Base-by-base conservation (phyloP, 2,329 filamentous ascomycete genomes). In the Apiospora marii region DNA sequence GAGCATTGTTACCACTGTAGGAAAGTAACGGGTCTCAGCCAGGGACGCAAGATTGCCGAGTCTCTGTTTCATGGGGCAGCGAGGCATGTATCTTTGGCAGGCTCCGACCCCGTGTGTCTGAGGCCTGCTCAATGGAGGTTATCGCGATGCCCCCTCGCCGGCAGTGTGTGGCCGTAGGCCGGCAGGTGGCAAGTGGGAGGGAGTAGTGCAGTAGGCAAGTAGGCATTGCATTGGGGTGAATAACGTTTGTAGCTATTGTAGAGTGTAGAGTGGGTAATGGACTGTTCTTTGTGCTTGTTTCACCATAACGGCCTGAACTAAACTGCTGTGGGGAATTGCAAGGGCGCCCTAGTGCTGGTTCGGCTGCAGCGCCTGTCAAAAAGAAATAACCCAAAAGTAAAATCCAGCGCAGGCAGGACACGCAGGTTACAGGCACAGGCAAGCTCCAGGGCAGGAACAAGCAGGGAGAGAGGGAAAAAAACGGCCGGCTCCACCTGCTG, bases 231-330 rank as follows among this genome's bases (percentile, higher is more conserved):
- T 30, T 30, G 27, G 27, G 27, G 27, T 8, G 30, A 61, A 24
- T 64, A 64, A 41, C 30, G 27, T 34, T 61, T 61, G 53, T 1
- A 37, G 53, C 53, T 22, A 22, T 34, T 53, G 27, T 10, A 58
- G 30, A 61, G 37, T 19, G 16, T 3, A 37, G 27, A 61, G 34
- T 64, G 58, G 58, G 34, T 41, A 41, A 10, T 64, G 30, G 22
- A 41, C 22, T 37, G 53, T n/a, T 41, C 58, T 37, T 37, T 22
- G n/a, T 24, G 27, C 27, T n/a, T 51, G 49, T 51, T 64, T 64
- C 58, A 64, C 58, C 58, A 34, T 61, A 61, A 61, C 53, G 53
- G 53, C 53, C 53, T 64, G 34, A 37, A n/a, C 30, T 64, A 64
- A 64, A 4, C 30, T 41, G 34, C 58, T 64, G 53, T 64, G 58